Conservation (phyloP, 108 stramenopile species). For the Fragilaria radians region DNA sequence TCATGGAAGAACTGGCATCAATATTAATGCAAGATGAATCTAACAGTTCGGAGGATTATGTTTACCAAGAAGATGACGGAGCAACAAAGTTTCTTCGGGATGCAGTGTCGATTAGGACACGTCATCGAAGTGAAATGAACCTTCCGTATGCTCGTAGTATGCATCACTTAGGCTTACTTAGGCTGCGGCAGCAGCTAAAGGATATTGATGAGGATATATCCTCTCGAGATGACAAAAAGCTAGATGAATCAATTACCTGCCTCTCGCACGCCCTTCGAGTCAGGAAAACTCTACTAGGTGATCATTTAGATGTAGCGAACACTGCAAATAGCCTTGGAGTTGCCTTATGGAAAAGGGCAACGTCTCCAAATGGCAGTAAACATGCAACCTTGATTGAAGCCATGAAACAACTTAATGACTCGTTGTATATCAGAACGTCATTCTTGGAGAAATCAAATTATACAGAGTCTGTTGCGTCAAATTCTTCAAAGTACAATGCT, state of each 20-base stretch:
- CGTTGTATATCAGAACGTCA: background rate
- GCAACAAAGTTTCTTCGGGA: constrained; percentile 1
- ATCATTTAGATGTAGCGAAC: constrained; percentile 14
- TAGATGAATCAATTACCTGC: constrained; percentile 22
- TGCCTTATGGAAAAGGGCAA: constrained; percentile 1
- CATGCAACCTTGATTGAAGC: background rate
- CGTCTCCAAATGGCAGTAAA: background rate
- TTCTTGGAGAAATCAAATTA: background rate
- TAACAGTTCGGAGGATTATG: background rate
- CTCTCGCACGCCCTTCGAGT: constrained; percentile 34
- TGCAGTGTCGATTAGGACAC: background rate
- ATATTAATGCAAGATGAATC: constrained; percentile 2
- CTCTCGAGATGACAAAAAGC: background rate
- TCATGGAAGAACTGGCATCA: constrained; percentile 3
- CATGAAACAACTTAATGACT: background rate
- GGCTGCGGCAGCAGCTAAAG: background rate
- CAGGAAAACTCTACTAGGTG: constrained; percentile 17
- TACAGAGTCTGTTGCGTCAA: background rate
- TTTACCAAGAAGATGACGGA: background rate
- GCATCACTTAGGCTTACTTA: background rate
- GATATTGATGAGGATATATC: background rate
- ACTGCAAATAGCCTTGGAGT: constrained; percentile 21
- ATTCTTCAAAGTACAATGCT: background rate
- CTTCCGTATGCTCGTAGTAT: background rate
- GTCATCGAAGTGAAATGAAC: background rate